A percentile compares a stretch with the other conserved stretches of the same genome.
Evolutionary conservation across 2,329 filamentous ascomycete species (phyloP).

Genomic region (Atkinsonella texensis): DNA sequence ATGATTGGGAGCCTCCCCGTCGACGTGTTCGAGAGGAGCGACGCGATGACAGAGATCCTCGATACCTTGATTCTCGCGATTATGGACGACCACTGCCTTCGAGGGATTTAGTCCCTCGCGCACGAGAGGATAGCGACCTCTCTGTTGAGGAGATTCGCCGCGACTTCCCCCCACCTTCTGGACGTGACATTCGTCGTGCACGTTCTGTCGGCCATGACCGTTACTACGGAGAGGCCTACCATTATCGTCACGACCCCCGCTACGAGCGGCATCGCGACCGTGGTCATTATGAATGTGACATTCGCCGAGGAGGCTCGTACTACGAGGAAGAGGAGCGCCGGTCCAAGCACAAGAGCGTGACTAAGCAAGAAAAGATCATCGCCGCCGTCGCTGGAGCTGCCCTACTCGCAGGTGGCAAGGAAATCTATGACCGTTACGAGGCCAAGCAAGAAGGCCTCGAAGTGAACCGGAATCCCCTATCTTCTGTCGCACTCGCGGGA

Average conservation of each 20-base stretch:
- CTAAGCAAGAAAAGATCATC: constrained; percentile 54
- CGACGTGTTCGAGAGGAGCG: constrained; percentile 43
- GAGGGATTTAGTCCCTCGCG: constrained; percentile 43
- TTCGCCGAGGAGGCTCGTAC: constrained; percentile 34
- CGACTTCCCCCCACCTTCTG: constrained; percentile 65
- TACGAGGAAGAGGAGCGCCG: constrained; percentile 47
- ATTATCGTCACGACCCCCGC: constrained; percentile 34
- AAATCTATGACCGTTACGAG: constrained; percentile 51
- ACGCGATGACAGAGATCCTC: constrained; percentile 37
- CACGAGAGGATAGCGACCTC: constrained; percentile 61
- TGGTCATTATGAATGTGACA: constrained; percentile 22
- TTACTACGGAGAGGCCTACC: constrained; percentile 43
- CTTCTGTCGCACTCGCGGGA: constrained; percentile 49
- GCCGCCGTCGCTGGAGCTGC: constrained; percentile 54
- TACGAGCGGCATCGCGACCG: constrained; percentile 19
- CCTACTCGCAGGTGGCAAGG: constrained; percentile 52
- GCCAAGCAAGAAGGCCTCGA: constrained; percentile 37
- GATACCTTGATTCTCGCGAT: constrained; percentile 42
- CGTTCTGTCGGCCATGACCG: constrained; percentile 47
- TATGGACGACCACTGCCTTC: constrained; percentile 32
- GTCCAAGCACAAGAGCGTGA: constrained; percentile 35
- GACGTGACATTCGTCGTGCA: constrained; percentile 44
- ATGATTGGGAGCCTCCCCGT: constrained; percentile 38
- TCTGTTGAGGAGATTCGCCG: constrained; percentile 73
- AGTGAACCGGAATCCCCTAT: constrained; percentile 45